Conservation (phyloP, 2,329 filamentous ascomycete genomes). For the Fusarium sp. region DNA sequence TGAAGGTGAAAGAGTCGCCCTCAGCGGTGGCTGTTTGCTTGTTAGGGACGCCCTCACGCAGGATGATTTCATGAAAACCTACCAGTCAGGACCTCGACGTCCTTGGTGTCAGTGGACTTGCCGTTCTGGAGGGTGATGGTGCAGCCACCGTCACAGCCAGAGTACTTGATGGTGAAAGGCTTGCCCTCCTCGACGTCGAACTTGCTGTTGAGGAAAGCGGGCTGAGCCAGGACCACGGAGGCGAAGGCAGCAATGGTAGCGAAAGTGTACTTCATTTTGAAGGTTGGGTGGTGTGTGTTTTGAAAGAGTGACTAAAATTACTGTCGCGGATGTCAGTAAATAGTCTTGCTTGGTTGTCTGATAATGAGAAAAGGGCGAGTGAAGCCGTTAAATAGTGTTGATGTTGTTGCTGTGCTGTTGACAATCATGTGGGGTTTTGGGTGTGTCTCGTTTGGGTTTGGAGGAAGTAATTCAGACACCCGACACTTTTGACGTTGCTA, state of each 20-base stretch:
- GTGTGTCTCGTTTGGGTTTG: background rate
- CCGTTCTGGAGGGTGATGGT: constrained; percentile 51
- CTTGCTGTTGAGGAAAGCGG: constrained; percentile 48
- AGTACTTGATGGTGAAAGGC: constrained; percentile 49
- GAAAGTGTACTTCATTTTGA: constrained; percentile 54
- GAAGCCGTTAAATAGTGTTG: background rate
- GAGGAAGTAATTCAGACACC: constrained; percentile 1
- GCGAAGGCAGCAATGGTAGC: constrained; percentile 46
- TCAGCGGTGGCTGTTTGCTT: constrained; percentile 19
- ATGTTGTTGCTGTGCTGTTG: constrained; percentile 11
- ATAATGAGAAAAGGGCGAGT: constrained; percentile 5
- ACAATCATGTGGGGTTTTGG: background rate
- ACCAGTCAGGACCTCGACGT: constrained; percentile 48
- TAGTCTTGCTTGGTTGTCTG: background rate
- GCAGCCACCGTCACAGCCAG: constrained; percentile 49
- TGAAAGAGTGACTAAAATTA: constrained; percentile 45
- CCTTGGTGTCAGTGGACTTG: constrained; percentile 42
- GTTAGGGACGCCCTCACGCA: background rate
- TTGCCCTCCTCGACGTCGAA: constrained; percentile 46
- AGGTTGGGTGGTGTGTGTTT: constrained; percentile 25
- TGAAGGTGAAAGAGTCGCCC: constrained; percentile 46
- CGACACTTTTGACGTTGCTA: background rate
- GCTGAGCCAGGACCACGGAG: constrained; percentile 45
- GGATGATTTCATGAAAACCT: constrained; percentile 15
- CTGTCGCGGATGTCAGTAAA: constrained; percentile 33